Percentiles rank a stretch among this genome's conserved stretches.
Conservation (phyloP, 345 rosid genomes). For the Eucalyptus regnans region DNA sequence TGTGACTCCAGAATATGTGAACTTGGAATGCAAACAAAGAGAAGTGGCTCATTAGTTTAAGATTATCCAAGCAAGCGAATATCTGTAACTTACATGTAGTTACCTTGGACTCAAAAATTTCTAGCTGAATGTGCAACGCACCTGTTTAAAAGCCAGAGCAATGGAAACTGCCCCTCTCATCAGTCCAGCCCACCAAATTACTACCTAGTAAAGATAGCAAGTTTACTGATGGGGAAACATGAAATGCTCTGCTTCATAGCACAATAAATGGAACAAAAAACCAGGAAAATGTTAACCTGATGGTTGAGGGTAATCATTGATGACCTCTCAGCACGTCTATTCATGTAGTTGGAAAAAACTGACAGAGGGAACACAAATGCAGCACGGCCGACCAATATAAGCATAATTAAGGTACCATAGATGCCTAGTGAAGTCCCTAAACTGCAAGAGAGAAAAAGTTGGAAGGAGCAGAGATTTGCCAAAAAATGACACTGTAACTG, state of each 20-base stretch:
- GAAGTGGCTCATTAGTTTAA: neutral
- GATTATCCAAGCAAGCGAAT: neutral
- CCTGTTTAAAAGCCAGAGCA: constrained; percentile 92
- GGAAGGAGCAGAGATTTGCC: neutral
- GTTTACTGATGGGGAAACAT: neutral
- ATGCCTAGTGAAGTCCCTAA: constrained; percentile 34
- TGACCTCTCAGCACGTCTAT: constrained; percentile 23
- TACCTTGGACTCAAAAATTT: neutral
- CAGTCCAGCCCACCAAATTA: constrained; percentile 95
- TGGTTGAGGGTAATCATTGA: constrained; percentile 42
- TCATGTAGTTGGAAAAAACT: constrained; percentile 47
- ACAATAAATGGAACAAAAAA: neutral
- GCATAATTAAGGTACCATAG: constrained; percentile 31
- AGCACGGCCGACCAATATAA: constrained; percentile 62
- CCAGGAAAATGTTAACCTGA: constrained; percentile 30
- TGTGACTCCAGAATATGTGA: constrained; percentile 68
- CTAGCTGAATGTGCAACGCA: constrained; percentile 1
- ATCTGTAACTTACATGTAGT: neutral
- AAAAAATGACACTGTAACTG: neutral
- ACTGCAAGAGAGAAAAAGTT: constrained; percentile 16
- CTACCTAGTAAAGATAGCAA: constrained; percentile 23
- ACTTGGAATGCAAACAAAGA: constrained; percentile 9
- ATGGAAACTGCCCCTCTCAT: constrained; percentile 95
- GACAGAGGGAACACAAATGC: constrained; percentile 89
- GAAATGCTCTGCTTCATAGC: neutral